These are phyloP conservation scores for Collybiopsis luxurians DNA, from an alignment of 768 basidiomycete species.

Conservation along the genomic window DNA sequence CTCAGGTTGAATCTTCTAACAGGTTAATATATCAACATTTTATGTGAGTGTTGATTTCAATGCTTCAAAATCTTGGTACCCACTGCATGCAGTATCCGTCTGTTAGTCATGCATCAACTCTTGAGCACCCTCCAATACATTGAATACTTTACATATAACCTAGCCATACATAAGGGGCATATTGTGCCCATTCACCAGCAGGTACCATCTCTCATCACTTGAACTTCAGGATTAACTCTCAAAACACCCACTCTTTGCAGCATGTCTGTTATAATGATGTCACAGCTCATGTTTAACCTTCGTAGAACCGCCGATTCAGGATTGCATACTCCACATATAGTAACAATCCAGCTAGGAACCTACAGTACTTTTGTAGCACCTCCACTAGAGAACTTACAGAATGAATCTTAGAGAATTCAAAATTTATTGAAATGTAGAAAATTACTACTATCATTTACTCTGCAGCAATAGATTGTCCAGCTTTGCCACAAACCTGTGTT, in stretches of 20 bases:
- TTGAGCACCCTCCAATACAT: neutral
- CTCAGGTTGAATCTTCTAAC: no score
- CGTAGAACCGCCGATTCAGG: conserved; percentile 1
- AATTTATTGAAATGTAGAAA: no score
- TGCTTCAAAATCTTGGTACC: neutral
- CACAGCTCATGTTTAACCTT: conserved; percentile 7
- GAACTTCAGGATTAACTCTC: no score
- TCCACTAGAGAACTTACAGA: neutral
- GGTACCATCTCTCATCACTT: neutral
- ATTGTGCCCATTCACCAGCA: conserved; percentile 1
- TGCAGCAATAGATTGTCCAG: no score
- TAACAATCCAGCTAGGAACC: neutral
- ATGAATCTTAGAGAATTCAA: no score
- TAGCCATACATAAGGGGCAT: conserved; percentile 2
- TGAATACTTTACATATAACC: neutral
- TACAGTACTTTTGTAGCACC: conserved; percentile 1
- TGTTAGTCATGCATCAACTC: neutral
- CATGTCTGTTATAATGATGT: conserved; percentile 7
- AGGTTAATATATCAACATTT: conserved; percentile 7
- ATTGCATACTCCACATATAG: conserved; percentile 2
- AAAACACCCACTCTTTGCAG: neutral
- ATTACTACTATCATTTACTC: no score
- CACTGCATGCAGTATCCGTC: neutral
- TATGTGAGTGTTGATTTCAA: neutral
- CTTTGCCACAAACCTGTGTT: no score